Base-by-base conservation (phyloP, 352 stramenopile genomes). In the Plasmopara muralis region DNA sequence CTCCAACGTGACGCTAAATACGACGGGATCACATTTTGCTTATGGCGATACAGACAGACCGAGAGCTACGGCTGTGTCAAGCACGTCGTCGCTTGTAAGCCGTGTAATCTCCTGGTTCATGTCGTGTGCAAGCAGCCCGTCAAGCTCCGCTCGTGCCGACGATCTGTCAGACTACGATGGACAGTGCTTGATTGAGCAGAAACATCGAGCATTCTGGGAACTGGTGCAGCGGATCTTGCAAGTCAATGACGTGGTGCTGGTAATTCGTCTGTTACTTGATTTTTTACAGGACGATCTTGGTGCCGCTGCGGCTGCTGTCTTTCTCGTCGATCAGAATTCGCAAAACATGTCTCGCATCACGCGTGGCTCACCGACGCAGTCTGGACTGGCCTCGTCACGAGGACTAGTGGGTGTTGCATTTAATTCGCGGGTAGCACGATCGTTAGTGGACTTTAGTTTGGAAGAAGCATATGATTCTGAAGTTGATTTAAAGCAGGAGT, bases 271-370 rank as follows among this genome's bases (percentile, higher is more conserved):
- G 31, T 43, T 91, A 18, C 62, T 88, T 16, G 74, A 89, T 41
- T 88, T 89, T 42, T 44, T 91, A 5, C 60, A 72, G 51, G 50
- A 76, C 38, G 67, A 85, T 51, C 55, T 87, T 29, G 74, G 72
- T 8, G 74, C 74, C 0, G 54, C 64, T 15, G 52, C 64, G 14
- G 76, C 75, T 12, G 78, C 77, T 5, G 70, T 91, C 29, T 91
- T 89, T 51, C 54, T 93, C 20, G 66, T 91, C 12, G 83, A 93
- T 43, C 68, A 81, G 52, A 87, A 74, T 54, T 76, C 75, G 6
- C 77, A 85, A 43, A 77, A 67, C 33, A 87, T 91, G 70, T 88
- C 80, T n/a, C 77, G 78, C 14, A 78, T 93, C 41, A 70, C 68
- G 20, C 71, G 74, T 18, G 68, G 66, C 16, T 44, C 74, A 12